Percentiles rank a stretch among this genome's conserved stretches.
Evolutionary conservation across 2,329 filamentous ascomycete species (phyloP).

Genomic region (Phaeophleospora eucalypticola): DNA sequence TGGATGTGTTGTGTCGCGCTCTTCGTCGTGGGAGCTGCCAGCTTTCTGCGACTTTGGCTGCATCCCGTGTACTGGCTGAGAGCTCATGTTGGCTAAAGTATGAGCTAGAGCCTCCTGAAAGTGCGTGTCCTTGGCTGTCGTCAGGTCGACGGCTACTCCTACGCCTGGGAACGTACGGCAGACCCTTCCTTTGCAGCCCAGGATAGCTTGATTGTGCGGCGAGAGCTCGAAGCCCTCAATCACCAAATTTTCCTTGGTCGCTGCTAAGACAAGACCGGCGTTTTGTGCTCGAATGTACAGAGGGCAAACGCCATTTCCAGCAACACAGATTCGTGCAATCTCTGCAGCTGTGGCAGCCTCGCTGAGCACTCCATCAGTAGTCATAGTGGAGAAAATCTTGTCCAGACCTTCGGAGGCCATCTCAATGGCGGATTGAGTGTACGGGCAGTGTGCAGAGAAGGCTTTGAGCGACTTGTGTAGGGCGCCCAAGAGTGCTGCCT

Average conservation of each 20-base stretch:
- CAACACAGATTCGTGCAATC: constrained; percentile 2
- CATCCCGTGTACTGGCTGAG: constrained; percentile 14
- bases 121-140: constrained; percentile 27
- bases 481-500: neutral
- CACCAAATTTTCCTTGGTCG: constrained; percentile 32
- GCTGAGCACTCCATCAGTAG: neutral
- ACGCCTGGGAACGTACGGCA: constrained; percentile 58
- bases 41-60: constrained; percentile 44
- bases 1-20: constrained; percentile 57
- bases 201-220: constrained; percentile 49
- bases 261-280: constrained; percentile 22
- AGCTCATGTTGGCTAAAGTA: constrained; percentile 18
- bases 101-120: constrained; percentile 15
- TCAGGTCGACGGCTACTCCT: constrained; percentile 38
- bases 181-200: constrained; percentile 51
- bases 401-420: neutral
- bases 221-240: constrained; percentile 62
- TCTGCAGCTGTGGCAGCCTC: constrained; percentile 1
- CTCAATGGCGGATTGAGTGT: neutral
- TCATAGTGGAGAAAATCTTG: neutral
- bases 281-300: constrained; percentile 20
- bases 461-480: neutral
- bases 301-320: neutral
- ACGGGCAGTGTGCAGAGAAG: neutral
- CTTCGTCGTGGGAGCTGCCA: constrained; percentile 46